Percentiles rank a stretch among this genome's conserved stretches.
These are phyloP conservation scores for Alternaria rosae DNA, from an alignment of 2,329 filamentous ascomycete species.

Conservation along the genomic window DNA sequence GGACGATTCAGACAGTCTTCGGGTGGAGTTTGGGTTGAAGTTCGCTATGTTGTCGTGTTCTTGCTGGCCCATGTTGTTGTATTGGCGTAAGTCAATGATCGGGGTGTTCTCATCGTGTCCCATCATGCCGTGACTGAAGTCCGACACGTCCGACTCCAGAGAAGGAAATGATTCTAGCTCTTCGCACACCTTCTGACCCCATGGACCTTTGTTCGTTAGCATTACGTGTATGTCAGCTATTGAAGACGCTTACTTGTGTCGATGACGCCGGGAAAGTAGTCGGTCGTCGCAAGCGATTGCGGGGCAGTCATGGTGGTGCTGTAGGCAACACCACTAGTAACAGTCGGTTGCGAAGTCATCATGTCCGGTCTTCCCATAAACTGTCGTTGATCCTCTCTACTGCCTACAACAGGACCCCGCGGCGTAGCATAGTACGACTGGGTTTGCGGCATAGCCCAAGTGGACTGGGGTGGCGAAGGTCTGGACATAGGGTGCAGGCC, in stretches of 20 bases:
- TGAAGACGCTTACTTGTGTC: slow-evolving; percentile 46
- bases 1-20: slow-evolving; percentile 75
- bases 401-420: slow-evolving; percentile 26
- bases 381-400: slow-evolving; percentile 39
- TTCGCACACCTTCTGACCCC: slow-evolving; percentile 50
- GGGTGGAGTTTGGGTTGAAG: slow-evolving; percentile 59
- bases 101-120: slow-evolving; percentile 51
- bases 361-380: slow-evolving; percentile 33
- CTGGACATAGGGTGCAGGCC: slow-evolving; percentile 37
- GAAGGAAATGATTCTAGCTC: slow-evolving; percentile 50
- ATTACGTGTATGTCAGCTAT: background rate
- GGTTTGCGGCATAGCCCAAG: slow-evolving; percentile 45
- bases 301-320: slow-evolving; percentile 30
- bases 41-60: slow-evolving; percentile 39
- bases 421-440: slow-evolving; percentile 44
- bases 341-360: slow-evolving; percentile 33
- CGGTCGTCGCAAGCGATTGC: slow-evolving; percentile 31
- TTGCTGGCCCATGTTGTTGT: slow-evolving; percentile 40
- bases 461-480: slow-evolving; percentile 44
- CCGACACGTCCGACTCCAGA: slow-evolving; percentile 48
- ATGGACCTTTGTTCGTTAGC: slow-evolving; percentile 45
- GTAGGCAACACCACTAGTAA: slow-evolving; percentile 28
- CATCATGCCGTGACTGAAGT: slow-evolving; percentile 48
- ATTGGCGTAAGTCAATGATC: slow-evolving; percentile 52
- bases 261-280: slow-evolving; percentile 47